Evolutionary conservation across 768 basidiomycete genomes (phyloP).

Genomic region (Flagelloscypha sp.): DNA sequence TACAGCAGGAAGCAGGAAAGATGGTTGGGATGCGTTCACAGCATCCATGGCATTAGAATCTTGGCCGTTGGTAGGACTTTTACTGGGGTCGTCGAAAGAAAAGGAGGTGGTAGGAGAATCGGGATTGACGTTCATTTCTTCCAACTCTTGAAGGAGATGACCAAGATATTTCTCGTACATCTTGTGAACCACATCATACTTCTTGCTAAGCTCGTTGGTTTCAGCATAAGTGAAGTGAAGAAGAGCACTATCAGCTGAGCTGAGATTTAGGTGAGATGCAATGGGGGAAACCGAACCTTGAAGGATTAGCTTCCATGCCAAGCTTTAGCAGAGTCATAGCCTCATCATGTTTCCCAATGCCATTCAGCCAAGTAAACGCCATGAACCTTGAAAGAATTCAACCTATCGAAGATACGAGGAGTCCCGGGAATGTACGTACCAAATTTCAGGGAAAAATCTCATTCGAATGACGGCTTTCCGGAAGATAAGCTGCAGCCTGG

Average conservation of each 20-base stretch:
- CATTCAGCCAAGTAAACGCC: slow-evolving; percentile 77
- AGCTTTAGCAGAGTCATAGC: slow-evolving; percentile 71
- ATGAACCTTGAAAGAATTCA: slow-evolving; percentile 59
- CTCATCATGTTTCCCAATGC: slow-evolving; percentile 72
- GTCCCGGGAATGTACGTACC: slow-evolving; percentile 39
- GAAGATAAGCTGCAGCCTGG: slow-evolving; percentile 74
- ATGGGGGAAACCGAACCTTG: slow-evolving; percentile 40
- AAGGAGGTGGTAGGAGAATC: slow-evolving; percentile 30
- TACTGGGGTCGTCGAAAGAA: slow-evolving; percentile 24
- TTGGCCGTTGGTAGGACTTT: slow-evolving; percentile 18
- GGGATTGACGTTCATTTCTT: slow-evolving; percentile 40
- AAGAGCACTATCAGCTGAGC: slow-evolving; percentile 50
- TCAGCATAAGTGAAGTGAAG: slow-evolving; percentile 89
- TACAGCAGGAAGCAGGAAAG: too few species aligned
- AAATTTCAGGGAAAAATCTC: slow-evolving; percentile 93
- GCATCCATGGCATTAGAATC: too few species aligned
- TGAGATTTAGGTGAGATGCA: too few species aligned
- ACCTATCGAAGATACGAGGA: slow-evolving; percentile 5
- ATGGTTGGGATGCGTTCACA: too few species aligned
- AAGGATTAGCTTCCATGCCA: slow-evolving; percentile 82
- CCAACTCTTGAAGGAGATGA: slow-evolving; percentile 55
- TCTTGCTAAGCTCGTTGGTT: slow-evolving; percentile 51
- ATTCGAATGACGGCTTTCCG: slow-evolving; percentile 85
- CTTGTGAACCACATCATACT: slow-evolving; percentile 60
- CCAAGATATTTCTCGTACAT: slow-evolving; percentile 68